Evolutionary conservation across 352 stramenopile species (phyloP).

Genomic region (Globisporangium mamillatum): DNA sequence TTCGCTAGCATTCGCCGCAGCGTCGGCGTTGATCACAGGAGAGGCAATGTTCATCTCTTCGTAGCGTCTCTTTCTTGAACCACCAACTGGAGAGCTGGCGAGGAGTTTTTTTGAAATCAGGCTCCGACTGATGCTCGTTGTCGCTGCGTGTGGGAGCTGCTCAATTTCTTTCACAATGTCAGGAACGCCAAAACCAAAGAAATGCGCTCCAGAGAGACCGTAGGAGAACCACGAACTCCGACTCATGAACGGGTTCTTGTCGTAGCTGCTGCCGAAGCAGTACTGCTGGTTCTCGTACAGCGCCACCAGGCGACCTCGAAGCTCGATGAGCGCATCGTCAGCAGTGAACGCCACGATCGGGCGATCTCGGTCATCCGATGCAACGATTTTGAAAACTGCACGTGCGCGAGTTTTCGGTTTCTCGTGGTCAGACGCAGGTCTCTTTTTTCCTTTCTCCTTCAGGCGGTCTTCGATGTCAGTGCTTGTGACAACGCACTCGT

Average conservation of each 20-base stretch:
- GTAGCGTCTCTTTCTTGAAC: slow-evolving; percentile 26
- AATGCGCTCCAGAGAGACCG: slow-evolving; percentile 67
- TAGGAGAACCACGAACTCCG: slow-evolving; percentile 83
- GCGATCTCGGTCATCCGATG: slow-evolving; percentile 61
- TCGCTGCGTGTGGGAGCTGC: slow-evolving; percentile 66
- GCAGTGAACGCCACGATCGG: slow-evolving; percentile 63
- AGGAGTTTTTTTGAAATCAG: slow-evolving; percentile 23
- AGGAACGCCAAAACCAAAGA: slow-evolving; percentile 79
- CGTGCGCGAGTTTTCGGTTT: slow-evolving; percentile 18
- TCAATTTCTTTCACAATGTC: slow-evolving; percentile 70
- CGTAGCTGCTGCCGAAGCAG: slow-evolving; percentile 27
- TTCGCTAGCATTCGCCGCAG: slow-evolving; percentile 18
- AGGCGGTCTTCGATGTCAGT: slow-evolving; percentile 59
- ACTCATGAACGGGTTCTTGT: slow-evolving; percentile 70
- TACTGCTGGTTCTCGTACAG: slow-evolving; percentile 65
- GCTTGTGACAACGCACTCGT: slow-evolving; percentile 89
- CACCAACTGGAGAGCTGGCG: slow-evolving; percentile 14
- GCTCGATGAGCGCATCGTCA: slow-evolving; percentile 66
- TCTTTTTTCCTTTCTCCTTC: slow-evolving; percentile 11
- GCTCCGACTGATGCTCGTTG: slow-evolving; percentile 55
- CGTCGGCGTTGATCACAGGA: not conserved
- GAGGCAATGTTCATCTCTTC: slow-evolving; percentile 23
- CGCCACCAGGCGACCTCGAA: slow-evolving; percentile 67
- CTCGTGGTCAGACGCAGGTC: not conserved
- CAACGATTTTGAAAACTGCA: slow-evolving; percentile 74